A percentile compares a stretch with the other conserved stretches of the same genome.
Evolutionary conservation across 352 stramenopile genomes (phyloP).

Genomic region (Pythium oligandrum): DNA sequence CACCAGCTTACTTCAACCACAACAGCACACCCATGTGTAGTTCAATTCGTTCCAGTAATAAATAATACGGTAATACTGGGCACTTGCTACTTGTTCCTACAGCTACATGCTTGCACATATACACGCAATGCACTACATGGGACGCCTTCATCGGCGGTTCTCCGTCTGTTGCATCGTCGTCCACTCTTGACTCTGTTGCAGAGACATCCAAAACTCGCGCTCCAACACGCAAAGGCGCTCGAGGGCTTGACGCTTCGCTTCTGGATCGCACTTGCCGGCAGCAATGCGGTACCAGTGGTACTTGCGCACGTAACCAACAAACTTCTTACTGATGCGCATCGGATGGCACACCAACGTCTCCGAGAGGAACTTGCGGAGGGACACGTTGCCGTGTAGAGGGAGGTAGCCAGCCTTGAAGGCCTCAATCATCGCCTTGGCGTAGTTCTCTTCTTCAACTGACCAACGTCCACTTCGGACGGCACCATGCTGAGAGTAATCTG

Average conservation of each 20-base stretch:
- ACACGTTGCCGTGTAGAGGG: conserved; percentile 74
- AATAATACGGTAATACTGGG: too few species aligned
- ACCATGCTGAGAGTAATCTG: conserved; percentile 74
- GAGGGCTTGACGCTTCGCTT: conserved; percentile 38
- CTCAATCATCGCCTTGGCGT: conserved; percentile 81
- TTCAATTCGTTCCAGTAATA: too few species aligned
- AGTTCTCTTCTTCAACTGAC: conserved; percentile 70
- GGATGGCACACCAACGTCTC: conserved; percentile 85
- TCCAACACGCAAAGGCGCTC: conserved; percentile 41
- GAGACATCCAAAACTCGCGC: conserved; percentile 54
- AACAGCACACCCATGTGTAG: too few species aligned
- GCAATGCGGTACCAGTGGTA: conserved; percentile 83
- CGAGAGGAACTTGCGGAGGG: conserved; percentile 82
- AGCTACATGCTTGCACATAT: too few species aligned
- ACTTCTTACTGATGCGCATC: conserved; percentile 92
- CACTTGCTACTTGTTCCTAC: too few species aligned
- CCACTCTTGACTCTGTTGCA: conserved; percentile 60
- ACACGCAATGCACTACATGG: too few species aligned
- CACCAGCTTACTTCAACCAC: too few species aligned
- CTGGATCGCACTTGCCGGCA: conserved; percentile 48
- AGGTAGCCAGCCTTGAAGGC: conserved; percentile 70
- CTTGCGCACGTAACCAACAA: conserved; percentile 85
- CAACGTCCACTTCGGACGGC: conserved; percentile 66
- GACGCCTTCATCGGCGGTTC: conserved; percentile 8
- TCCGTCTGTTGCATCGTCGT: conserved; percentile 18